A percentile compares a stretch with the other conserved stretches of the same genome.
These are phyloP conservation scores for Wickerhamia fluorescens DNA, from an alignment of 805 yeast species.

Conservation along the genomic window DNA sequence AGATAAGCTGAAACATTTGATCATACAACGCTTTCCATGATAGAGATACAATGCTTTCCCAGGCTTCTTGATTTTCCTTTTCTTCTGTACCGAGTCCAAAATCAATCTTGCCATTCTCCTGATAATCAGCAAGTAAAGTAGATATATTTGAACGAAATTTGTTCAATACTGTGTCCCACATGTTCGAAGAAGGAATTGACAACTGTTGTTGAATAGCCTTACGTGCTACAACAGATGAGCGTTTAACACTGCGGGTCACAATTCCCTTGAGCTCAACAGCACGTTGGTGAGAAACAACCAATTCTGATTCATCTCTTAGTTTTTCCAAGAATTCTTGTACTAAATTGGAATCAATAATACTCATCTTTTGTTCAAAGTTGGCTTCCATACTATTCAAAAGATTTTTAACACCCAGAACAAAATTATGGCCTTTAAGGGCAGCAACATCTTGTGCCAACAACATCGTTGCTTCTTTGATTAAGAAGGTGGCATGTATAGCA, in stretches of 20 bases:
- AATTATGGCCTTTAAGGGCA: constrained; percentile 8
- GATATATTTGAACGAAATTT: too few relatives aligned
- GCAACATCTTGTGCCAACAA: constrained; percentile 7
- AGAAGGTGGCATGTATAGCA: constrained; percentile 16
- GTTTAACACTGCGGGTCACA: too few relatives aligned
- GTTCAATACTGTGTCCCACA: constrained; percentile 15
- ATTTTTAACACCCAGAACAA: constrained; percentile 3
- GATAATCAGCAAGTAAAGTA: constrained; percentile 8
- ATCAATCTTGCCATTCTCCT: constrained; percentile 31
- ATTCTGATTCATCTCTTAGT: too few relatives aligned
- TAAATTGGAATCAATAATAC: too few relatives aligned
- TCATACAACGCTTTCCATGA: constrained; percentile 64
- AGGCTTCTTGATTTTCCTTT: constrained; percentile 35
- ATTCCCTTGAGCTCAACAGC: too few relatives aligned
- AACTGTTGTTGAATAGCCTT: constrained; percentile 12
- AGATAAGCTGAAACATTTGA: constrained; percentile 52
- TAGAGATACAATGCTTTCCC: constrained; percentile 37
- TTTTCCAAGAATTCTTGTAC: too few relatives aligned
- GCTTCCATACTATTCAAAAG: constrained; percentile 1
- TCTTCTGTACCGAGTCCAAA: constrained; percentile 57
- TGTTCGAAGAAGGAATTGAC: constrained; percentile 11
- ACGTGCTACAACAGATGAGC: constrained; percentile 5
- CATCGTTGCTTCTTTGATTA: constrained; percentile 9
- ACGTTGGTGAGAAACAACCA: too few relatives aligned
- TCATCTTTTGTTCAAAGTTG: not conserved